phyloP scores from a whole-genome alignment of 306 rosid genomes.

The Senna siamea region DNA sequence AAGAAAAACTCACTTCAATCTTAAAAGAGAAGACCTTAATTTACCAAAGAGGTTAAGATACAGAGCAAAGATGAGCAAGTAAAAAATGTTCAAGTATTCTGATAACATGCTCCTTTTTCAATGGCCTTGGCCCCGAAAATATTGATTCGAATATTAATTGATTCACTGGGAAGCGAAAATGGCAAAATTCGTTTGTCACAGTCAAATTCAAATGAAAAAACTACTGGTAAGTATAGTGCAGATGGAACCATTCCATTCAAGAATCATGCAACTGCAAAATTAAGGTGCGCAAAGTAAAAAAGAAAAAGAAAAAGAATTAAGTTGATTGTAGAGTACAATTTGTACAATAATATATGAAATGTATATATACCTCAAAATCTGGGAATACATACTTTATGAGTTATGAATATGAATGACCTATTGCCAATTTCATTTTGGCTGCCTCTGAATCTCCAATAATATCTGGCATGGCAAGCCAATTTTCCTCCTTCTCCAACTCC shows the following conservation, averaged over 20 bases:
- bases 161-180: neutral
- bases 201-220: neutral
- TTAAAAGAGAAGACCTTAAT: too few species aligned
- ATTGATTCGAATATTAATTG: neutral
- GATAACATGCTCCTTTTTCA: too few species aligned
- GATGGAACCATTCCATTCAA: constrained; percentile 41
- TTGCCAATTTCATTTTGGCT: constrained; percentile 44
- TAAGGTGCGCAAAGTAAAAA: constrained; percentile 14
- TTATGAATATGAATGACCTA: constrained; percentile 61
- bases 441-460: constrained; percentile 44
- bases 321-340: constrained; percentile 51
- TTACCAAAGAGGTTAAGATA: too few species aligned
- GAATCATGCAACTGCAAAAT: constrained; percentile 41
- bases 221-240: neutral
- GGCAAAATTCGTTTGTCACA: neutral
- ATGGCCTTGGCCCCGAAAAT: too few species aligned
- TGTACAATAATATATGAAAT: constrained; percentile 55
- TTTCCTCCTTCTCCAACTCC: constrained; percentile 39
- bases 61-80: too few species aligned
- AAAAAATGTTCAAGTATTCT: too few species aligned
- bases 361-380: constrained; percentile 63
- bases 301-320: constrained; percentile 42
- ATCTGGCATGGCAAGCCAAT: constrained; percentile 44
- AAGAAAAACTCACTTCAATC: too few species aligned
- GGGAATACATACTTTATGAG: constrained; percentile 62